Percentiles rank a stretch among this genome's conserved stretches.
Conservation (phyloP, 176 grass and related monocot species). For the Lolium rigidum region DNA sequence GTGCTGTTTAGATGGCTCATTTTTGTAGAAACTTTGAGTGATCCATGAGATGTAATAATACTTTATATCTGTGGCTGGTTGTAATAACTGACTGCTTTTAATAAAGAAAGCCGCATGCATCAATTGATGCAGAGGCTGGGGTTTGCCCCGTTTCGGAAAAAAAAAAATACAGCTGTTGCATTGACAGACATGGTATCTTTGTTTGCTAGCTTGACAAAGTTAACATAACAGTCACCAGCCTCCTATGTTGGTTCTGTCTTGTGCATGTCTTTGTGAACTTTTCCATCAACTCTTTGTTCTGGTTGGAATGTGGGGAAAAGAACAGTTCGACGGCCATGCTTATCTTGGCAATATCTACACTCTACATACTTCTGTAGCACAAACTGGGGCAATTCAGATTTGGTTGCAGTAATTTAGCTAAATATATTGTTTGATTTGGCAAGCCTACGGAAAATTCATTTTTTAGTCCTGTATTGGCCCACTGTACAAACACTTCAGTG, state of each 20-base stretch:
- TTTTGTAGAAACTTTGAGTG: too few relatives aligned
- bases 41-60: too few relatives aligned
- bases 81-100: too few relatives aligned
- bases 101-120: too few relatives aligned
- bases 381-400: not conserved
- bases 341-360: slow-evolving; percentile 20
- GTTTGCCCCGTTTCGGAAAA: too few relatives aligned
- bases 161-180: not conserved
- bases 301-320: not conserved
- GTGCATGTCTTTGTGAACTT: not conserved
- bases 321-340: not conserved
- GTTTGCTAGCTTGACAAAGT: slow-evolving; percentile 1
- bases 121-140: too few relatives aligned
- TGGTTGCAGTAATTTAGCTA: not conserved
- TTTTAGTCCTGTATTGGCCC: not conserved
- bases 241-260: not conserved
- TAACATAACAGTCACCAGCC: not conserved
- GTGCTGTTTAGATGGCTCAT: too few relatives aligned
- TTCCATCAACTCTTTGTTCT: slow-evolving; percentile 12
- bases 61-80: too few relatives aligned
- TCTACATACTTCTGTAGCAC: not conserved
- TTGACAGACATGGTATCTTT: not conserved
- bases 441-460: not conserved
- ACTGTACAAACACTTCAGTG: not conserved
- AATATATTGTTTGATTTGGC: not conserved